Evolutionary conservation across 148 eudicot genomes (phyloP), one percentile per base, ranked within the genome.

Genomic region (Vaccinium myrtillus): DNA sequence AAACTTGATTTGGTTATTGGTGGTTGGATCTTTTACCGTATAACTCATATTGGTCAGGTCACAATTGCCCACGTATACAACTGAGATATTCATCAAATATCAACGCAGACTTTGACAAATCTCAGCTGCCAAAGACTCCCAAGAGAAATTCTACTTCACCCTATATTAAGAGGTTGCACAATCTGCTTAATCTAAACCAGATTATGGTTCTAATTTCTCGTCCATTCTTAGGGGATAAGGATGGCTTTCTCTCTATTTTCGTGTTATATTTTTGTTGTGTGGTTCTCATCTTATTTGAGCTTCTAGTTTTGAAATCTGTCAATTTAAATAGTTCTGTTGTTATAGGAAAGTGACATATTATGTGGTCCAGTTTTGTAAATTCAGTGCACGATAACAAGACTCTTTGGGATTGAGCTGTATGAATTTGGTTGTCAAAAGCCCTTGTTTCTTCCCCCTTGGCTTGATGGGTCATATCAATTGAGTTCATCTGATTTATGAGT

Each of bases 101-200:
- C 96, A 94, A 86, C 94, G 94, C 55, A 90, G 93, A 87, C 83
- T 82, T 25, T 87, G 86, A 83, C 93, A 94, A 89, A 83, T 87
- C 73, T 81, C 88, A 25, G 27, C 87, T 23, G 56, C 87, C 83
- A 83, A 83, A 75, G 93, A 95, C 27, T 83, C 93, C 6, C 90
- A 91, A 95, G 75, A 83, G 32, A 71, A 16, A 19, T 6, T 75
- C 19, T 2, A 7, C 65, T 21, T 18, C 36, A 39, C 51, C 23
- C 6, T 5, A n/a, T 5, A 53, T 53, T 46, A 65, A 36, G 51
- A 32, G 70, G 18, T 76, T 78, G 54, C 39, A 53, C 12, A 58
- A 50, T 56, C 70, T 63, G 70, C 27, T 36, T 55, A 43, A 36
- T 50, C 78, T 65, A 84, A 51, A 21, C 30, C 10, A 77, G 81